A percentile compares a stretch with the other conserved stretches of the same genome.
Conservation (phyloP, 805 yeast species). For the Yamadazyma takamatsuzukensis region DNA sequence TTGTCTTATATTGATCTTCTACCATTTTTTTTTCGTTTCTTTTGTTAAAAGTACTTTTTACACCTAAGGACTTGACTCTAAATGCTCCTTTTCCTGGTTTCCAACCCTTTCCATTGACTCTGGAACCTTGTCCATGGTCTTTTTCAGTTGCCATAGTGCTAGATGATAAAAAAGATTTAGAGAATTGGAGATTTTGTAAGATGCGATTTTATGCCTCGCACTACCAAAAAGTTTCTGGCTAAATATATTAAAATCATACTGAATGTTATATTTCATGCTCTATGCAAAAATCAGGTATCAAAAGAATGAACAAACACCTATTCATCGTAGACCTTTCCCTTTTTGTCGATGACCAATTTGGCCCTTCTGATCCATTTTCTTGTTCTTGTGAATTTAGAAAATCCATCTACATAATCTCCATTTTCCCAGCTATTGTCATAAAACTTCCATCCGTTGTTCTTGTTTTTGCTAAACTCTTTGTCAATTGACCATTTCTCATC, state of each 20-base stretch:
- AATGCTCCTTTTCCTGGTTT: conserved; percentile 65
- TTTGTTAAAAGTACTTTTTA: conserved; percentile 57
- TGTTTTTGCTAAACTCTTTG: conserved; percentile 31
- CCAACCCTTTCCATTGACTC: conserved; percentile 72
- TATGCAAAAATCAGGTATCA: too few species aligned
- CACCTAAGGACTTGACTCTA: conserved; percentile 60
- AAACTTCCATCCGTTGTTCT: conserved; percentile 52
- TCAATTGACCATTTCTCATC: conserved; percentile 52
- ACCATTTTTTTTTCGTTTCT: conserved; percentile 64
- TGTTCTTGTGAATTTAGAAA: conserved; percentile 48
- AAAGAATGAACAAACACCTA: too few species aligned
- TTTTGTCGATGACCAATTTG: conserved; percentile 23
- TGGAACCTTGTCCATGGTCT: conserved; percentile 42
- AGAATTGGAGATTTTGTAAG: too few species aligned
- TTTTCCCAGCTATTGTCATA: conserved; percentile 50
- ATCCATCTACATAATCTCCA: conserved; percentile 39
- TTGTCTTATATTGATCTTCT: conserved; percentile 64
- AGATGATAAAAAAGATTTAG: too few species aligned
- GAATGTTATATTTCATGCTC: too few species aligned
- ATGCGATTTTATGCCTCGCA: too few species aligned
- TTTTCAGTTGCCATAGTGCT: conserved; percentile 13
- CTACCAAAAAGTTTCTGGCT: too few species aligned
- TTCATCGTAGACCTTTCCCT: conserved; percentile 7
- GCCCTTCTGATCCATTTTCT: conserved; percentile 52
- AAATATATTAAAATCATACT: too few species aligned